These are phyloP conservation scores for Zizania palustris DNA, from an alignment of 202 grass and related monocot species.

Conservation along the genomic window DNA sequence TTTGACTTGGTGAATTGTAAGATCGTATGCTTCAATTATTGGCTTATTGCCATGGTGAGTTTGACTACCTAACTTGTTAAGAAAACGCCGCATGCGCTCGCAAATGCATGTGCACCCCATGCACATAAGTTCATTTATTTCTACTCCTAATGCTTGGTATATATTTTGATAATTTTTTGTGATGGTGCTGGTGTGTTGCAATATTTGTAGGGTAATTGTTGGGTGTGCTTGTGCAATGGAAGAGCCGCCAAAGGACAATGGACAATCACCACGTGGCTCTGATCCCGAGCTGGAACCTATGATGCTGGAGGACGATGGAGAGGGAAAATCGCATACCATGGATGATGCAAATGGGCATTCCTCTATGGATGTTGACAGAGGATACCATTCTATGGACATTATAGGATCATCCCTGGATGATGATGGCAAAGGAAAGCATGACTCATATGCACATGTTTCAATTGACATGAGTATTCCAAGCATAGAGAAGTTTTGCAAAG, in stretches of 20 bases:
- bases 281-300: slow-evolving; percentile 48
- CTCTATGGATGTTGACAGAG: slow-evolving; percentile 44
- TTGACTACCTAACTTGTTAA: background rate
- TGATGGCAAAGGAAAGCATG: slow-evolving; percentile 34
- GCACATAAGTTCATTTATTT: background rate
- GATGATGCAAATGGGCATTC: slow-evolving; percentile 33
- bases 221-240: slow-evolving; percentile 37
- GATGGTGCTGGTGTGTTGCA: background rate
- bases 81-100: background rate
- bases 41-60: background rate
- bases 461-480: slow-evolving; percentile 53
- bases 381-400: slow-evolving; percentile 34
- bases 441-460: slow-evolving; percentile 37
- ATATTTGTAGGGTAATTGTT: slow-evolving; percentile 37
- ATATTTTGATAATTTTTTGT: slow-evolving; percentile 19
- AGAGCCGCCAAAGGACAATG: slow-evolving; percentile 30
- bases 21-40: background rate
- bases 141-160: background rate
- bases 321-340: slow-evolving; percentile 12
- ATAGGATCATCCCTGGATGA: slow-evolving; percentile 31
- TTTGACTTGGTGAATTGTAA: no score
- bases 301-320: slow-evolving; percentile 38
- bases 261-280: slow-evolving; percentile 28
- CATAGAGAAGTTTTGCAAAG: slow-evolving; percentile 79
- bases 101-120: background rate